Evolutionary conservation across 108 stramenopile genomes (phyloP).

Genomic region (Pseudonitzschia pungens): DNA sequence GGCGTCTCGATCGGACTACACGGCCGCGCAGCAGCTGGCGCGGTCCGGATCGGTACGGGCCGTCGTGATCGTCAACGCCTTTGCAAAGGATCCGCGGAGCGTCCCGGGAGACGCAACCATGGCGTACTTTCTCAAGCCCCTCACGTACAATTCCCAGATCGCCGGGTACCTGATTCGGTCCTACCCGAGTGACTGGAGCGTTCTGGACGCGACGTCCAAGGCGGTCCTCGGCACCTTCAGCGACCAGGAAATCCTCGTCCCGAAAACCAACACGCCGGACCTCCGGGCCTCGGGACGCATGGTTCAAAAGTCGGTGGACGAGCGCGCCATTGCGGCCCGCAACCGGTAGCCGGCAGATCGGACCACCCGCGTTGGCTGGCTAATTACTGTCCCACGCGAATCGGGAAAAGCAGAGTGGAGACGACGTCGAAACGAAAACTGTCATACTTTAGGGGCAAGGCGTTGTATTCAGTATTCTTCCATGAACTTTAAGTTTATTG

Average conservation of each 20-base stretch:
- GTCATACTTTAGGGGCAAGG: too few relatives aligned
- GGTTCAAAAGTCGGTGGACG: conserved; percentile 67
- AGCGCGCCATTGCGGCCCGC: conserved; percentile 56
- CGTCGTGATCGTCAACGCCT: conserved; percentile 70
- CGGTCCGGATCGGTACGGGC: conserved; percentile 11
- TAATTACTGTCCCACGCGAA: too few relatives aligned
- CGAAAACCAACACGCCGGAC: conserved; percentile 72
- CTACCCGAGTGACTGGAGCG: conserved; percentile 60
- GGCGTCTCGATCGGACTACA: conserved; percentile 52
- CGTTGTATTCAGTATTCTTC: too few relatives aligned
- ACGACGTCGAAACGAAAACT: too few relatives aligned
- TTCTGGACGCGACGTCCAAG: conserved; percentile 33
- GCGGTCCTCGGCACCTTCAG: conserved; percentile 44
- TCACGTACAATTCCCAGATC: conserved; percentile 82
- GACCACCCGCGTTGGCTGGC: not conserved
- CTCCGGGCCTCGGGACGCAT: conserved; percentile 54
- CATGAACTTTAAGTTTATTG: too few relatives aligned
- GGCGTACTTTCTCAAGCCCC: conserved; percentile 75
- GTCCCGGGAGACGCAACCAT: conserved; percentile 61
- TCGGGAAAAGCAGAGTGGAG: too few relatives aligned
- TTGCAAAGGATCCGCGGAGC: conserved; percentile 62
- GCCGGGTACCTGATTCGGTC: conserved; percentile 61
- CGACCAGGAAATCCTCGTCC: conserved; percentile 62
- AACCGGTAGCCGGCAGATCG: conserved; percentile 8
- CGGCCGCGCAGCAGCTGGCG: conserved; percentile 49